Base-by-base conservation (phyloP, 345 rosid species). In the Melaleuca alternifolia region DNA sequence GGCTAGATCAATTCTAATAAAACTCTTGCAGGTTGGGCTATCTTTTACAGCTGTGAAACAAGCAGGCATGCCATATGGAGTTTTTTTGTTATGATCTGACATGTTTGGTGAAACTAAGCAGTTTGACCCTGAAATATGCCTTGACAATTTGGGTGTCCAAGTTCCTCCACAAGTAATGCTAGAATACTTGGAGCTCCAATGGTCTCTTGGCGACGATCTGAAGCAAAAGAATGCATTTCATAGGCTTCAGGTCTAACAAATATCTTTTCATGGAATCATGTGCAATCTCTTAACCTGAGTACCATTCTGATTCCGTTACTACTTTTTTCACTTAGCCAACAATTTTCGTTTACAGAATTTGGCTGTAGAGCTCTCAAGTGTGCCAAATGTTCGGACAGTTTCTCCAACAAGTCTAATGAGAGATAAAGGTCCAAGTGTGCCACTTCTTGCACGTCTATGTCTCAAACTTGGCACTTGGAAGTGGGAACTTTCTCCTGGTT, bases 151-250 rank as follows among this genome's bases (percentile, higher is more conserved):
- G 76, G 76, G 89, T 54, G 95, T 92, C 90, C 95, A 93, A 84
- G 99, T 98, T 79, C 98, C 98, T 86, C 98, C 99, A 86, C 98
- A 97, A 94, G 99, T 97, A 87, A 94, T 96, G 94, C 92, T 95
- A 77, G 97, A 94, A 83, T 97, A 97, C 94, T 91, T 97, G 87
- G 93, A 95, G 88, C 95, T 94, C 84, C 99, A 95, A 83, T 97
- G 99, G 99, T 96, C 99, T 71, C 97, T 97, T 88, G 99, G 99
- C 54, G 99, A 97, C 87, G 99, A 96, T 89, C 93, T 89, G 84
- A 96, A 96, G 92, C 93, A 98, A 86, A 96, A 94, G 93, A 98
- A 96, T 89, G 95, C 99, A 86, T 96, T 97, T 94, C 85, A 92
- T 89, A 90, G 93, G 91, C 93, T 96, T 85, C 98, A 96, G 96